Evolutionary conservation across 148 eudicot species (phyloP), one percentile per base, ranked within the genome.

Genomic region (Silene latifolia): DNA sequence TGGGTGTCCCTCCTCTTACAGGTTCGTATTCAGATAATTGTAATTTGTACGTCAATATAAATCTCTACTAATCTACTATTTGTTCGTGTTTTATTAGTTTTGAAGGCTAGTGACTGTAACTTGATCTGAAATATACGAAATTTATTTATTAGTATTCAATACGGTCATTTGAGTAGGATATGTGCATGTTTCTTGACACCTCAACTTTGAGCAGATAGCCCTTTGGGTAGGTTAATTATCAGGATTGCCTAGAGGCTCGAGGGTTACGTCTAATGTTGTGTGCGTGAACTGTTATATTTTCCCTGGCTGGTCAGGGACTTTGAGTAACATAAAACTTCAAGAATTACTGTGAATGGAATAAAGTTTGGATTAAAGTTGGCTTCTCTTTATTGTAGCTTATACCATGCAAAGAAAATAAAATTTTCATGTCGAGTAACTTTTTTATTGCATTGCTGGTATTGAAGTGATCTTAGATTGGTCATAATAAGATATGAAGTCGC

Each of bases 1-100:
- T 86, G 86, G 93, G 93, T 39, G 87, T 87, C 82, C 93, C 93
- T 75, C 82, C 92, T n/a, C 68, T 84, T 70, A 83, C 90, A 89
- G 93, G 93, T 87, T 69, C 74, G 83, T 53, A 72, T 72, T 67
- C 25, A 18, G 51, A 47, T 46, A 24, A 58, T 47, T 44, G 8
- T 39, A 11, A 15, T 48, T 48, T 48, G 51, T 57, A 54, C 4
- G 35, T 69, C 58, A 64, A 5, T 62, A 61, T 20, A 21, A 9
- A 14, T 68, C 44, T 39, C 44, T 39, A 39, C 44, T 39, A 12
- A 8, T 39, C 44, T 39, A 39, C 44, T 39, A 12, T 42, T 65
- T 74, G 3, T 32, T 32, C 35, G 35, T 4, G 35, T 2, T 32
- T 32, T 2, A 2, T 74, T 24, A 61, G 19, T 23, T 62, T 21